These are phyloP conservation scores for Botryotinia convoluta DNA, from an alignment of 2,329 filamentous ascomycete genomes.

Conservation along the genomic window DNA sequence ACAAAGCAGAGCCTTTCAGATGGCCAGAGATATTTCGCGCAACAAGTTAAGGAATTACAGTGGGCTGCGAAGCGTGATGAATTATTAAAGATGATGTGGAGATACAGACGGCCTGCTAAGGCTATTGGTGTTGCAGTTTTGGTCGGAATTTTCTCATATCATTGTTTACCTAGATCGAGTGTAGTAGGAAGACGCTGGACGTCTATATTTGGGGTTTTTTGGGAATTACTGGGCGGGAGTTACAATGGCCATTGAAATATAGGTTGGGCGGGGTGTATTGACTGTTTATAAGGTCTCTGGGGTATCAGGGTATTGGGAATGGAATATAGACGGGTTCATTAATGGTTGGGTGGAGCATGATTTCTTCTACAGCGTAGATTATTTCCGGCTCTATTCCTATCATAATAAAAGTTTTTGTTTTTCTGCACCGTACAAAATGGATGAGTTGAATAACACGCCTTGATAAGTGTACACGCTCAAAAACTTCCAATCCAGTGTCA, in stretches of 20 bases:
- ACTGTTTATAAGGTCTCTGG: neutral
- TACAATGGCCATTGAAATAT: neutral
- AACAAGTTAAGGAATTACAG: slow-evolving; percentile 70
- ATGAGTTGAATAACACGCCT: neutral
- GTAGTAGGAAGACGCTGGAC: slow-evolving; percentile 1
- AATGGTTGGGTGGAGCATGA: neutral
- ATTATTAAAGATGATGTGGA: slow-evolving; percentile 53
- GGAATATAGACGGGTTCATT: neutral
- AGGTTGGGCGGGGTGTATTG: neutral
- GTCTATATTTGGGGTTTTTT: slow-evolving; percentile 30
- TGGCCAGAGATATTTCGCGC: slow-evolving; percentile 65
- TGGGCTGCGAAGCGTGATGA: slow-evolving; percentile 59
- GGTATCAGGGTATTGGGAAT: neutral
- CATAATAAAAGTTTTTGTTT: slow-evolving; percentile 11
- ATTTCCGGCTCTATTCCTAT: neutral
- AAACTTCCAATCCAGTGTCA: neutral
- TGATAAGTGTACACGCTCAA: slow-evolving; percentile 15
- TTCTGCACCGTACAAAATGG: neutral
- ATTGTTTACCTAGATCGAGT: neutral
- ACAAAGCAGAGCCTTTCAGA: slow-evolving; percentile 59
- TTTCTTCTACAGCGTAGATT: neutral
- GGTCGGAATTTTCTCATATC: slow-evolving; percentile 60
- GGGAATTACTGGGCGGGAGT: slow-evolving; percentile 26
- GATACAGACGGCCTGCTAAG: slow-evolving; percentile 63
- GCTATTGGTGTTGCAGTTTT: slow-evolving; percentile 63